Conservation (phyloP, 352 stramenopile species). For the Phytophthora uliginosa region DNA sequence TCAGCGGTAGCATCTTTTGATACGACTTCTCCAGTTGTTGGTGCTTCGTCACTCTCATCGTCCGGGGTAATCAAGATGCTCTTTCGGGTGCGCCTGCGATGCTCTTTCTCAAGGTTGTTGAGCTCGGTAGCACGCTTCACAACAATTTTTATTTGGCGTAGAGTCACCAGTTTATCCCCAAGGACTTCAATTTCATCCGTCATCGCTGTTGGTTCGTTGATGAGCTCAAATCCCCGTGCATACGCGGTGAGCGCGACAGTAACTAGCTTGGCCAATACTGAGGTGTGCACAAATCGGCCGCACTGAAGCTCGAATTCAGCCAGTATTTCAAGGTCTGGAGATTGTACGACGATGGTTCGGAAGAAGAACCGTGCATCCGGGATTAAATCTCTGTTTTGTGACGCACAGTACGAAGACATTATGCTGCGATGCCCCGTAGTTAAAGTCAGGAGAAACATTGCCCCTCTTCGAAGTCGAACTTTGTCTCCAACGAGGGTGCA, state of each 20-base stretch:
- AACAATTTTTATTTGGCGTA: conserved; percentile 34
- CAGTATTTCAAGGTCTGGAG: conserved; percentile 51
- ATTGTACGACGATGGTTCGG: conserved; percentile 40
- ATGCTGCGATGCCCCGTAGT: conserved; percentile 10
- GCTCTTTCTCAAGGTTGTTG: conserved; percentile 28
- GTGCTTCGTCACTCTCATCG: conserved; percentile 25
- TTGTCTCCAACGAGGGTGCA: conserved; percentile 50
- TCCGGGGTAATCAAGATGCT: conserved; percentile 18
- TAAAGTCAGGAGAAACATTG: conserved; percentile 48
- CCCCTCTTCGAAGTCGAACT: conserved; percentile 55
- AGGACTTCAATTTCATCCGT: conserved; percentile 9
- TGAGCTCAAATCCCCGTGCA: conserved; percentile 37
- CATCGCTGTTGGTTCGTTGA: conserved; percentile 9
- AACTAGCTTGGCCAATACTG: conserved; percentile 47
- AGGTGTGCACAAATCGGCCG: conserved; percentile 45
- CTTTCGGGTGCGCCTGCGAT: conserved; percentile 11
- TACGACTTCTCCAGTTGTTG: neutral
- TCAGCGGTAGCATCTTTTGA: conserved; percentile 13
- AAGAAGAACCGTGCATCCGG: conserved; percentile 53
- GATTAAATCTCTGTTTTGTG: neutral
- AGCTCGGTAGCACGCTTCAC: conserved; percentile 36
- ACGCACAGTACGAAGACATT: neutral
- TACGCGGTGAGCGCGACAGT: conserved; percentile 35
- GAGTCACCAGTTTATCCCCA: conserved; percentile 9
- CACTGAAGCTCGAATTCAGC: conserved; percentile 54